Conservation (phyloP, 306 rosid genomes). For the Sophora flavescens region DNA sequence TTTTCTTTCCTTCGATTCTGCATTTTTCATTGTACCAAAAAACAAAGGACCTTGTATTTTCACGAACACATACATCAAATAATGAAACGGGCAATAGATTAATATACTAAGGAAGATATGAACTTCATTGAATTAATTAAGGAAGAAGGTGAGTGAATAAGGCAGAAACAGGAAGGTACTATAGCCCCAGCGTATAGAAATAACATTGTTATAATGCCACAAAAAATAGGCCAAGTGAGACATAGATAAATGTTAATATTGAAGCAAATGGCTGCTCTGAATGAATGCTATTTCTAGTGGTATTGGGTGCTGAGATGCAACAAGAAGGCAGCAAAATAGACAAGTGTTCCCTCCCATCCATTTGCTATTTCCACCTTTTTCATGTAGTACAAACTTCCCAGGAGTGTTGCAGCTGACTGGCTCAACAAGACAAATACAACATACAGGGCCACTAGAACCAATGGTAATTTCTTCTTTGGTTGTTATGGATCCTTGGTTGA, state of each 20-base stretch:
- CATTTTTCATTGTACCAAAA: too few relatives aligned
- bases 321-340: neutral
- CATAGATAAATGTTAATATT: neutral
- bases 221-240: neutral
- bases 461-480: slow-evolving; percentile 23
- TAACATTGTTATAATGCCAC: neutral
- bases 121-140: slow-evolving; percentile 59
- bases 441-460: slow-evolving; percentile 46
- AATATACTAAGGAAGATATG: slow-evolving; percentile 48
- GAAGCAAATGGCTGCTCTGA: neutral
- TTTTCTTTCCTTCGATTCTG: neutral
- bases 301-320: neutral
- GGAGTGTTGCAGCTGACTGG: neutral
- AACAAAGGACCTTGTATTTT: neutral
- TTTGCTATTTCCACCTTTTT: neutral
- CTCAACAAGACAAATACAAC: slow-evolving; percentile 2
- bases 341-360: neutral
- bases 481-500: neutral
- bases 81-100: neutral
- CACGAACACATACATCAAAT: neutral
- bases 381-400: neutral
- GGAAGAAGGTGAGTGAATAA: too few relatives aligned
- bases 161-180: slow-evolving; percentile 38
- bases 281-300: neutral
- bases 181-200: neutral